Conservation (phyloP, 202 grass and related monocot genomes). For the Digitaria exilis region DNA sequence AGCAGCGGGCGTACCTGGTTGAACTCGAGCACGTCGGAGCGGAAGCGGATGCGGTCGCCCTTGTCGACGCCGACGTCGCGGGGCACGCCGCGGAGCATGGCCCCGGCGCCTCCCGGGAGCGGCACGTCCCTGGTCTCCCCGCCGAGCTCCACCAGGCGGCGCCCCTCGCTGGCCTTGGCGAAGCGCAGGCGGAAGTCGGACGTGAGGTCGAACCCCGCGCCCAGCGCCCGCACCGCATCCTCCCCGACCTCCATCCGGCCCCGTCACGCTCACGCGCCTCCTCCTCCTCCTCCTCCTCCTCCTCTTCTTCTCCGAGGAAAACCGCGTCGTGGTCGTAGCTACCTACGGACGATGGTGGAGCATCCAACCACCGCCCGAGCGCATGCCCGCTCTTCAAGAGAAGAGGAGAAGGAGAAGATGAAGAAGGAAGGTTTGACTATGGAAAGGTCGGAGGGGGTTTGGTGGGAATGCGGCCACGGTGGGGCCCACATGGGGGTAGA, state of each 20-base stretch:
- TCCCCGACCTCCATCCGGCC: conserved; percentile 50
- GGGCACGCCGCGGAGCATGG: conserved; percentile 59
- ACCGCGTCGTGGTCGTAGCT: conserved; percentile 4
- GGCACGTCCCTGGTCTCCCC: conserved; percentile 69
- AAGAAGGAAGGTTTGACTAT: conserved; percentile 48
- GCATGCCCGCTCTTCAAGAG: not conserved
- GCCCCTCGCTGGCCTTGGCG: conserved; percentile 57
- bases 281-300: too few relatives aligned
- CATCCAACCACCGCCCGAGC: not conserved
- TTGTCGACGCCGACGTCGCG: conserved; percentile 84
- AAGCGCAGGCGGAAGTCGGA: conserved; percentile 88
- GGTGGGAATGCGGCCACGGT: conserved; percentile 40
- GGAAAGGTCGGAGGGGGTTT: conserved; percentile 34
- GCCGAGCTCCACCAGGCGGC: conserved; percentile 70
- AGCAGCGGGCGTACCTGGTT: conserved; percentile 59
- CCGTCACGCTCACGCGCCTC: not conserved
- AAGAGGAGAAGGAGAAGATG: not conserved
- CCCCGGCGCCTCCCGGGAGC: conserved; percentile 57
- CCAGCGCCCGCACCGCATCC: conserved; percentile 64
- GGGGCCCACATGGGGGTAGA: not conserved
- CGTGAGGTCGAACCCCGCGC: conserved; percentile 83
- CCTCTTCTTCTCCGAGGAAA: not conserved
- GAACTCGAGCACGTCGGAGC: conserved; percentile 97
- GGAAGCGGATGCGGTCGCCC: conserved; percentile 89
- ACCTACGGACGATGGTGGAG: not conserved